phyloP scores from a whole-genome alignment of 768 basidiomycete genomes.

The Agrocybe chaxingu region DNA sequence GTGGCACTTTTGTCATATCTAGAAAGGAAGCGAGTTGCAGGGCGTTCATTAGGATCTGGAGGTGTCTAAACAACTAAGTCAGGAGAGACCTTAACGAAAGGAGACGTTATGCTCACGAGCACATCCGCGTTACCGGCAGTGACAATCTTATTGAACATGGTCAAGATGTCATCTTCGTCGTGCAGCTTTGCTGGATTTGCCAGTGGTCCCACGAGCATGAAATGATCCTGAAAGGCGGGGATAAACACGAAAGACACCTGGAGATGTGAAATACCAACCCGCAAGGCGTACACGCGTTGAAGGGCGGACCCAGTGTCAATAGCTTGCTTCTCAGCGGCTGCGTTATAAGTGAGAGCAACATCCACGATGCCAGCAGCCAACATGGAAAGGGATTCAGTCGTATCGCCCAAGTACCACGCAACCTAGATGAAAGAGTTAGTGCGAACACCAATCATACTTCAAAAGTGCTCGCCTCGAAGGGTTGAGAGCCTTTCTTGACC shows the following conservation, averaged over 20 bases:
- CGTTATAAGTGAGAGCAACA: slow-evolving; percentile 50
- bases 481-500: slow-evolving; percentile 26
- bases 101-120: slow-evolving; percentile 23
- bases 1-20: slow-evolving; percentile 59
- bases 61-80: slow-evolving; percentile 15
- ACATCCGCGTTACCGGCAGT: slow-evolving; percentile 39
- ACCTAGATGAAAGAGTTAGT: slow-evolving; percentile 29
- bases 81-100: neutral
- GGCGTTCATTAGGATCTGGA: slow-evolving; percentile 24
- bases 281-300: slow-evolving; percentile 39
- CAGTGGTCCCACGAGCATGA: slow-evolving; percentile 44
- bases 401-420: slow-evolving; percentile 56
- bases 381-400: slow-evolving; percentile 44
- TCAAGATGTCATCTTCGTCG: slow-evolving; percentile 28
- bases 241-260: neutral
- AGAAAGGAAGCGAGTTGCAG: slow-evolving; percentile 47
- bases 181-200: slow-evolving; percentile 42
- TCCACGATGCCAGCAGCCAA: slow-evolving; percentile 42
- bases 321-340: slow-evolving; percentile 42
- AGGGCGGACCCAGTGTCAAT: slow-evolving; percentile 27
- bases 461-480: slow-evolving; percentile 28
- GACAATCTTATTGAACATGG: slow-evolving; percentile 48
- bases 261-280: slow-evolving; percentile 26
- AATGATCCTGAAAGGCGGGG: slow-evolving; percentile 39
- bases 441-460: neutral